Conservation (phyloP, 495 filamentous ascomycete species). For the Choiromyces venosus region DNA sequence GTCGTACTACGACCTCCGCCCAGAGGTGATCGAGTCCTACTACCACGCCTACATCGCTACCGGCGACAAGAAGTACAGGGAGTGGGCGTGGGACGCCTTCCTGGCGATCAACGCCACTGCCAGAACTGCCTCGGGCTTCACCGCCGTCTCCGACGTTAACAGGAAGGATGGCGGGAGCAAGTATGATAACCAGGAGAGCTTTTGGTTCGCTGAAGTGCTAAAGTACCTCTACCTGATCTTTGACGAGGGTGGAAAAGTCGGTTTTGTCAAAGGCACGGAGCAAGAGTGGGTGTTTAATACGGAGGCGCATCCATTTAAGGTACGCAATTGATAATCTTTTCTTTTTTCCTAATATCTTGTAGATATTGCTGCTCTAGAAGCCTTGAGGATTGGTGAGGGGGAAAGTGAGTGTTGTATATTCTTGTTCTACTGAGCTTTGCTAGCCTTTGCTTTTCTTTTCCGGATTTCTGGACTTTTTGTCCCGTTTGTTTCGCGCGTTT, state of each 20-base stretch:
- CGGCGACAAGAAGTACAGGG: slow-evolving; percentile 63
- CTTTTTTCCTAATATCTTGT: no score
- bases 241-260: slow-evolving; percentile 55
- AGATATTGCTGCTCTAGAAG: neutral
- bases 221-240: slow-evolving; percentile 79
- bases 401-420: no score
- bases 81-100: slow-evolving; percentile 84
- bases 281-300: slow-evolving; percentile 71
- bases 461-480: no score
- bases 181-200: slow-evolving; percentile 74
- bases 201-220: slow-evolving; percentile 83
- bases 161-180: slow-evolving; percentile 54
- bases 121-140: slow-evolving; percentile 59
- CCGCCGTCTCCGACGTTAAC: slow-evolving; percentile 63
- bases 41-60: slow-evolving; percentile 85
- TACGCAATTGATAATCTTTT: slow-evolving; percentile 40
- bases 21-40: slow-evolving; percentile 80
- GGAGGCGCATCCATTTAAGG: slow-evolving; percentile 71
- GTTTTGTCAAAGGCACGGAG: slow-evolving; percentile 52
- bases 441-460: no score
- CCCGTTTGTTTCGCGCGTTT: no score
- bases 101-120: slow-evolving; percentile 61
- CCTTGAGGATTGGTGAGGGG: no score
- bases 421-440: no score
- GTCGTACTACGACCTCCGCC: slow-evolving; percentile 62